Evolutionary conservation across 805 yeast species (phyloP).

Genomic region (Pichia occidentalis): DNA sequence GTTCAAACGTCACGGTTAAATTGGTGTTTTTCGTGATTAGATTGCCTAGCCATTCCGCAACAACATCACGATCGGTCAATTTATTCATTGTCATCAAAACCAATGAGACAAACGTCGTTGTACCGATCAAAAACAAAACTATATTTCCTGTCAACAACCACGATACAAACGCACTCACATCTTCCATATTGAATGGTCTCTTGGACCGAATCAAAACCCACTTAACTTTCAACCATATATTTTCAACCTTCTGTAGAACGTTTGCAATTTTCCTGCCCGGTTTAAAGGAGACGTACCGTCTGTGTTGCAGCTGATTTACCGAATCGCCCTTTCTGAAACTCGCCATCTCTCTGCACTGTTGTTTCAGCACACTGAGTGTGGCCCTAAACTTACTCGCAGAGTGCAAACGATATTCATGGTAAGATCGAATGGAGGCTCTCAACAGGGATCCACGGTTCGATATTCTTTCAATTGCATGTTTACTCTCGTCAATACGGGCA

Average conservation of each 20-base stretch:
- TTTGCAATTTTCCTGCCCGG: constrained; percentile 6
- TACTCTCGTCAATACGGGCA: too few relatives aligned
- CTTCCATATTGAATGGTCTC: constrained; percentile 89
- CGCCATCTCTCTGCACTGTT: not conserved
- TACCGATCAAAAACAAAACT: constrained; percentile 70
- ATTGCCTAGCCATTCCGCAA: constrained; percentile 78
- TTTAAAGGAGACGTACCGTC: not conserved
- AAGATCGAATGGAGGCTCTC: too few relatives aligned
- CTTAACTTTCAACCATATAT: constrained; percentile 34
- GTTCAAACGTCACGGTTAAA: constrained; percentile 79
- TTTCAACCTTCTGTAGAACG: constrained; percentile 2
- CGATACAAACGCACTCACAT: constrained; percentile 80
- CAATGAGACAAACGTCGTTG: constrained; percentile 87
- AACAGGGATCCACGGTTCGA: too few relatives aligned
- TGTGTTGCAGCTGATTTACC: not conserved
- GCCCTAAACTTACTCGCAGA: too few relatives aligned
- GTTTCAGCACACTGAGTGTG: too few relatives aligned
- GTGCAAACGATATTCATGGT: too few relatives aligned
- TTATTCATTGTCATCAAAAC: constrained; percentile 73
- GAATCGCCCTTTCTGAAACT: too few relatives aligned
- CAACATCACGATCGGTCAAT: constrained; percentile 80
- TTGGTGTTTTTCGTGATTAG: constrained; percentile 78
- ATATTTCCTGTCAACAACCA: constrained; percentile 91
- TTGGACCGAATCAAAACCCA: constrained; percentile 73
- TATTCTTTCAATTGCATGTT: too few relatives aligned